Evolutionary conservation across 805 yeast genomes (phyloP).

Genomic region (Barnettozyma wickerhamii): DNA sequence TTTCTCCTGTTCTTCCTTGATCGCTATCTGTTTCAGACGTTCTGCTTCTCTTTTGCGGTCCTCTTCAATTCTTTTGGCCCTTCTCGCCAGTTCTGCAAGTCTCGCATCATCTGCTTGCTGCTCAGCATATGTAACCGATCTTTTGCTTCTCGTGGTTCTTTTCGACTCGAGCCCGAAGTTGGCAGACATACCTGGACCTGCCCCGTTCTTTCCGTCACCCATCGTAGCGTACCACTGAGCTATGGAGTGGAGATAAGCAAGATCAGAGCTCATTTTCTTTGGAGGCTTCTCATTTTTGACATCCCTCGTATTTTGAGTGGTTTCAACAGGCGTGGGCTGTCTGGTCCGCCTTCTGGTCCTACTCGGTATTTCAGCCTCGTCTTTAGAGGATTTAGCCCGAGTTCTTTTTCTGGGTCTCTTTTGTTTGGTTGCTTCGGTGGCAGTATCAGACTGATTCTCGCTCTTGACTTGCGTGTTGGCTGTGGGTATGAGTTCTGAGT

Average conservation of each 20-base stretch:
- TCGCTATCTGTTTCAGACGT: conserved; percentile 2
- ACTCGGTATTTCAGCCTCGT: no score
- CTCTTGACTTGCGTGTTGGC: no score
- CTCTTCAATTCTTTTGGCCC: neutral
- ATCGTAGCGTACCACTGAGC: conserved; percentile 11
- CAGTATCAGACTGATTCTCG: no score
- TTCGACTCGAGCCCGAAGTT: conserved; percentile 1
- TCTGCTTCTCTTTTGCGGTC: conserved; percentile 3
- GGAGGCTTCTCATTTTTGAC: neutral
- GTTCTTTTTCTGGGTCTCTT: no score
- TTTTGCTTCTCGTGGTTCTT: conserved; percentile 3
- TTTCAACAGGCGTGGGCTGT: no score
- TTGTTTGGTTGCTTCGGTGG: no score
- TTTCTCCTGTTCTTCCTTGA: conserved; percentile 7
- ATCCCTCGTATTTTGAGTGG: no score
- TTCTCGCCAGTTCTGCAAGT: conserved; percentile 1
- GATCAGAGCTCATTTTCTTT: neutral
- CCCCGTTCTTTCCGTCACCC: conserved; percentile 9
- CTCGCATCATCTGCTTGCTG: neutral
- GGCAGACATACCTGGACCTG: neutral
- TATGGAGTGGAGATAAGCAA: neutral
- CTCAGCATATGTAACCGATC: conserved; percentile 6
- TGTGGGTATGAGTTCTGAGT: no score
- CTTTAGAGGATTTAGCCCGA: no score
- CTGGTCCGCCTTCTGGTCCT: no score